Conservation (phyloP, 2,329 filamentous ascomycete genomes). For the Aphanoascus verrucosus region DNA sequence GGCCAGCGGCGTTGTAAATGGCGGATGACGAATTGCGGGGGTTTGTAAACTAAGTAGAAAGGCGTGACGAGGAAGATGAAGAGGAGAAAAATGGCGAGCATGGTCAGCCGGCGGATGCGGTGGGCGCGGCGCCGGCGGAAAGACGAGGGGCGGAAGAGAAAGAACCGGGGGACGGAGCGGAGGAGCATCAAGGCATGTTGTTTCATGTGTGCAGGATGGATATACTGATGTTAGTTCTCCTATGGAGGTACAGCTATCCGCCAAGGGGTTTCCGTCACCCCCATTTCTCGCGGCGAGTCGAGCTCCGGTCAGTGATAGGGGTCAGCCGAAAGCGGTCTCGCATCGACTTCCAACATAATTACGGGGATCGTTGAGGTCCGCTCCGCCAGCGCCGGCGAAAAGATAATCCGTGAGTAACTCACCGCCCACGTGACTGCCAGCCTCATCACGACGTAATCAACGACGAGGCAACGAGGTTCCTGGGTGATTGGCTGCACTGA, state of each 20-base stretch:
- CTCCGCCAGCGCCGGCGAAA: too few species aligned
- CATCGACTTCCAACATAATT: too few species aligned
- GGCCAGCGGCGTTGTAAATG: constrained; percentile 63
- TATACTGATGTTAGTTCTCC: neutral
- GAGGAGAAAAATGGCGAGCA: constrained; percentile 7
- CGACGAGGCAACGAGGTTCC: neutral
- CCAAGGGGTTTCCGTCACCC: too few species aligned
- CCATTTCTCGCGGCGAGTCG: too few species aligned
- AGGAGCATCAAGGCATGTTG: constrained; percentile 5
- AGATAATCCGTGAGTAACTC: neutral
- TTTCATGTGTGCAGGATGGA: neutral
- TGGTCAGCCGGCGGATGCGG: constrained; percentile 1
- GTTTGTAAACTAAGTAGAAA: constrained; percentile 69
- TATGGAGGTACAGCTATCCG: too few species aligned
- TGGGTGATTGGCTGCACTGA: neutral
- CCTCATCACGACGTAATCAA: constrained; percentile 4
- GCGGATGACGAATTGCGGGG: constrained; percentile 58
- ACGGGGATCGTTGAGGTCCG: too few species aligned
- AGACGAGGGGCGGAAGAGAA: constrained; percentile 1
- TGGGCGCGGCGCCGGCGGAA: constrained; percentile 7
- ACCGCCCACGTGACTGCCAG: neutral
- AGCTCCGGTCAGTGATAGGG: too few species aligned
- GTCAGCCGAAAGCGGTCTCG: too few species aligned
- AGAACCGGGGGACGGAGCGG: constrained; percentile 1
- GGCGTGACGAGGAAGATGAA: constrained; percentile 19